Evolutionary conservation across 2,329 filamentous ascomycete species (phyloP).

Genomic region (Cercospora beticola): DNA sequence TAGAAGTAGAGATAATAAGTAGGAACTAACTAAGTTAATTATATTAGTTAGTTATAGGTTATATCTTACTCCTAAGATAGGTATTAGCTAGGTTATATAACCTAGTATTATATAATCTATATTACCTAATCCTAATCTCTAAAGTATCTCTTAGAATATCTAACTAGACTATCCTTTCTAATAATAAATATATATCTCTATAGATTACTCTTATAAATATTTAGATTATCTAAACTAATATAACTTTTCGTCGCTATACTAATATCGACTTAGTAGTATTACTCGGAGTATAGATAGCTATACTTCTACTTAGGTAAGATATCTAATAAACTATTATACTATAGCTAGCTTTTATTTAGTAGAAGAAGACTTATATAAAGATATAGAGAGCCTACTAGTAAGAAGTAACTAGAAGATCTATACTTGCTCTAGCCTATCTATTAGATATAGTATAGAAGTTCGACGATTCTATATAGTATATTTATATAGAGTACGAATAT

Average conservation of each 20-base stretch:
- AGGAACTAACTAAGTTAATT: too few species aligned
- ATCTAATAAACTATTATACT: not conserved
- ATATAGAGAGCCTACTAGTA: not conserved
- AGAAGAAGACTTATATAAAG: not conserved
- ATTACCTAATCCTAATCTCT: too few species aligned
- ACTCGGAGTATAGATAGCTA: not conserved
- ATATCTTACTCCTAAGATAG: too few species aligned
- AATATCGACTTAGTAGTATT: not conserved
- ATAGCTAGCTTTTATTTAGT: not conserved
- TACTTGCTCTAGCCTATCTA: not conserved
- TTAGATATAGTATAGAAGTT: not conserved
- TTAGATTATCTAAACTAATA: not conserved
- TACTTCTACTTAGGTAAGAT: not conserved
- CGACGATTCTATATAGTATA: not conserved
- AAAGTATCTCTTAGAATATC: too few species aligned
- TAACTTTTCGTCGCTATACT: not conserved
- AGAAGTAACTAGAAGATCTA: not conserved
- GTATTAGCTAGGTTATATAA: too few species aligned
- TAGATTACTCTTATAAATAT: not conserved
- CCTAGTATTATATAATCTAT: too few species aligned
- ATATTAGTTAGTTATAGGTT: too few species aligned
- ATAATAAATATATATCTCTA: not conserved
- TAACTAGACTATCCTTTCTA: too few species aligned
- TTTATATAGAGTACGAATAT: not conserved
- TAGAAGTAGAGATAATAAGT: too few species aligned